Percentiles rank a stretch among this genome's conserved stretches.
Evolutionary conservation across 371 early-diverging fungal species (phyloP).

Genomic region (Apophysomyces elegans): DNA sequence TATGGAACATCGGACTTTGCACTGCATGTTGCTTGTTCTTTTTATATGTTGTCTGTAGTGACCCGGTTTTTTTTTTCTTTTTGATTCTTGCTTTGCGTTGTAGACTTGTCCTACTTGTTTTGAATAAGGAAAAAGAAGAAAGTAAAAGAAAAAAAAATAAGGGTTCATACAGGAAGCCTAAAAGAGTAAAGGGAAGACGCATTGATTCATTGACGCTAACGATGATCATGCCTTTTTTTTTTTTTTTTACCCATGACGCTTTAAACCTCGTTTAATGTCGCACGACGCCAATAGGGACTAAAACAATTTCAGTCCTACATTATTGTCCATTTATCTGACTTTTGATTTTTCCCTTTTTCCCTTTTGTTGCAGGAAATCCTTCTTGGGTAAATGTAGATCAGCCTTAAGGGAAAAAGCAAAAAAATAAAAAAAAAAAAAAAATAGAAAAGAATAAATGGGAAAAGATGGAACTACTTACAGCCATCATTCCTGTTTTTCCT

Average conservation of each 20-base stretch:
- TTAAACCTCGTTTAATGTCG: slow-evolving; percentile 7
- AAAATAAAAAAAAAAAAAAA: no score
- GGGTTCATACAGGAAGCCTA: not conserved
- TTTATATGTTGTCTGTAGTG: not conserved
- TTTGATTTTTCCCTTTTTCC: not conserved
- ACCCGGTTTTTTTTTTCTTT: not conserved
- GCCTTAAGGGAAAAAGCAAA: no score
- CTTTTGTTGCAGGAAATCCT: no score
- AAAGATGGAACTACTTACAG: no score
- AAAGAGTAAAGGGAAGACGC: no score
- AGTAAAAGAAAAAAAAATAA: not conserved
- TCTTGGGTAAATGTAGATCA: no score
- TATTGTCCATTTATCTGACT: slow-evolving; percentile 10
- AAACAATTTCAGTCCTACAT: slow-evolving; percentile 10
- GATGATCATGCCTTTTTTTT: slow-evolving; percentile 7
- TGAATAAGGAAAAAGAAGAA: no score
- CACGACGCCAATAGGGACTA: slow-evolving; percentile 4
- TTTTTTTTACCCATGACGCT: slow-evolving; percentile 9
- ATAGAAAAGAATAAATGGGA: no score
- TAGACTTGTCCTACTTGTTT: no score
- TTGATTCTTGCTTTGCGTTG: no score
- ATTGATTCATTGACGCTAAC: not conserved
- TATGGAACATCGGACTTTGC: slow-evolving; percentile 10
- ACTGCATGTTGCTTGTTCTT: not conserved
- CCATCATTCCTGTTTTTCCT: no score